Evolutionary conservation across 2,329 filamentous ascomycete species (phyloP).

Genomic region (Canariomyces notabilis): DNA sequence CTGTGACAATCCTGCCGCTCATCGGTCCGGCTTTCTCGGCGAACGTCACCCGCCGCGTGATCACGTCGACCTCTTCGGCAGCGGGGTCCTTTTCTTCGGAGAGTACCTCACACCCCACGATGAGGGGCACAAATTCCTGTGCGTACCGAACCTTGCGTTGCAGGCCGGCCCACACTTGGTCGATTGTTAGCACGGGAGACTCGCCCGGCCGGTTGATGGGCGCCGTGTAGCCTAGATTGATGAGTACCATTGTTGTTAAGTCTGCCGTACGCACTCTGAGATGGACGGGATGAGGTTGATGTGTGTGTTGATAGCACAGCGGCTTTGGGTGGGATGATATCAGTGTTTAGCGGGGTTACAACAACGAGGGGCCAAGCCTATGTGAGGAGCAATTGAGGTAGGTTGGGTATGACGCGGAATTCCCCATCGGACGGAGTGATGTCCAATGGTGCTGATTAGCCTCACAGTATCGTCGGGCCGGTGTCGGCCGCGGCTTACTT

Average conservation of each 20-base stretch:
- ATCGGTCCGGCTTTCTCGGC: not conserved
- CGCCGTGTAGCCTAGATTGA: conserved; percentile 28
- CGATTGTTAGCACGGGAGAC: conserved; percentile 21
- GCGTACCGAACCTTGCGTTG: conserved; percentile 28
- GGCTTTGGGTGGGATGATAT: not conserved
- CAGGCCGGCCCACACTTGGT: conserved; percentile 29
- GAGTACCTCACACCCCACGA: conserved; percentile 23
- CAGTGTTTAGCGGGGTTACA: not conserved
- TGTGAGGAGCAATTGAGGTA: not conserved
- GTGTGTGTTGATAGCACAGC: not conserved
- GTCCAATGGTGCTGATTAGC: no score
- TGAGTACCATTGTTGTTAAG: conserved; percentile 15
- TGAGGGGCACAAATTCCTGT: conserved; percentile 28
- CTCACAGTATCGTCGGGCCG: no score
- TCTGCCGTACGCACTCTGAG: not conserved
- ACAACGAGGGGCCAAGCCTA: not conserved
- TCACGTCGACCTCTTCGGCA: conserved; percentile 2
- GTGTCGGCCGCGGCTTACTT: no score
- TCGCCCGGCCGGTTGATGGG: conserved; percentile 27
- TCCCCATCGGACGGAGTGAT: not conserved
- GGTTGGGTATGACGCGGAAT: not conserved
- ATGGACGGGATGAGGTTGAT: not conserved
- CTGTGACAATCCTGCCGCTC: conserved; percentile 17
- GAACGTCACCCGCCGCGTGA: conserved; percentile 14
- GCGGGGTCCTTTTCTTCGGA: conserved; percentile 17